These are phyloP conservation scores for Pelargonium nanum DNA, from an alignment of 345 rosid genomes.

Conservation along the genomic window DNA sequence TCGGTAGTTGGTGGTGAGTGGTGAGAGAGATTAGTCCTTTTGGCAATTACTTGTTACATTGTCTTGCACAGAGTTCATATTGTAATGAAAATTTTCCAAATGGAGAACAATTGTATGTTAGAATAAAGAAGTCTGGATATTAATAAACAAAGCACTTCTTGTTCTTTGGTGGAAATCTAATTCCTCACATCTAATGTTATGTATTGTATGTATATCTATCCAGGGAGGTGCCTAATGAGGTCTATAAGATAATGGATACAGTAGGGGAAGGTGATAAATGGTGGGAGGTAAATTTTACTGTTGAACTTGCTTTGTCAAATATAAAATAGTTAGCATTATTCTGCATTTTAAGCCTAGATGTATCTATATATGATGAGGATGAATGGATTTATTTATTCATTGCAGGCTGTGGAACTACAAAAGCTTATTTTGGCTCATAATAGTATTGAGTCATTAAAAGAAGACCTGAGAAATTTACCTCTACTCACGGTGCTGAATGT, in stretches of 20 bases:
- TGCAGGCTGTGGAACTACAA: slow-evolving; percentile 76
- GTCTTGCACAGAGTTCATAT: not conserved
- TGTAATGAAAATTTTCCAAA: too few species aligned
- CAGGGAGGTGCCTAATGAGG: slow-evolving; percentile 71
- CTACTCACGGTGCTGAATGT: slow-evolving; percentile 62
- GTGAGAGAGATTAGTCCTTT: not conserved
- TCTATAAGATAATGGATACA: slow-evolving; percentile 49
- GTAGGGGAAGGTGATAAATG: slow-evolving; percentile 76
- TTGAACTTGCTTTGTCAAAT: not conserved
- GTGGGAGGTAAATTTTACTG: slow-evolving; percentile 69
- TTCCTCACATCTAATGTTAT: not conserved
- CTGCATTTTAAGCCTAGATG: not conserved
- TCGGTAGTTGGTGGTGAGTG: not conserved
- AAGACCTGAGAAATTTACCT: slow-evolving; percentile 61
- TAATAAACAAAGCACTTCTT: not conserved
- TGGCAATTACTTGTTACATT: not conserved
- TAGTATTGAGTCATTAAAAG: slow-evolving; percentile 55
- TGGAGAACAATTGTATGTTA: not conserved
- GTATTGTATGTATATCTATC: not conserved
- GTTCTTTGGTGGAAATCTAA: not conserved
- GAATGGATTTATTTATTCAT: slow-evolving; percentile 4
- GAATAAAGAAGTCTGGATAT: not conserved
- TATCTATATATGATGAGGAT: not conserved
- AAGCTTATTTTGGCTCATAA: slow-evolving; percentile 94
- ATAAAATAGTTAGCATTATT: not conserved